Evolutionary conservation across 2,329 filamentous ascomycete genomes (phyloP).

Genomic region (Hortaea werneckii): DNA sequence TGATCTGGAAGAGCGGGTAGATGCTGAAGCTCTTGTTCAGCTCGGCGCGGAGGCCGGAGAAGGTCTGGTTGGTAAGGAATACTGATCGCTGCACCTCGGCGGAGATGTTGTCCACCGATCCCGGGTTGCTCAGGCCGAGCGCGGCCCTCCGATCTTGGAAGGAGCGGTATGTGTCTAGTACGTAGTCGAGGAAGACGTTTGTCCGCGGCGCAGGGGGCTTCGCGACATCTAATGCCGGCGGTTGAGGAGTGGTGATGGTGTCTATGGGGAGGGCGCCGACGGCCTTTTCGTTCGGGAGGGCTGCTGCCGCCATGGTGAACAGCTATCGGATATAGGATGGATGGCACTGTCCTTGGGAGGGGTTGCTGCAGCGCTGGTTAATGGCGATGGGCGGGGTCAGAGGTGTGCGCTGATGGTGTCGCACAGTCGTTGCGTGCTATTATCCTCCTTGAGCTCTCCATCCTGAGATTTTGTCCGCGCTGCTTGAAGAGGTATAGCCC

Average conservation of each 20-base stretch:
- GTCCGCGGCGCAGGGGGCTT: conserved; percentile 15
- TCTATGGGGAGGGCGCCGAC: conserved; percentile 10
- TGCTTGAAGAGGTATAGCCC: no score
- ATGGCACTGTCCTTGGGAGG: background rate
- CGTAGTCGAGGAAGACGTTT: conserved; percentile 20
- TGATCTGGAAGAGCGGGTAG: conserved; percentile 89
- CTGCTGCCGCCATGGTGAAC: conserved; percentile 7
- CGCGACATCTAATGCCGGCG: conserved; percentile 12
- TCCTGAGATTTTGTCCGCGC: no score
- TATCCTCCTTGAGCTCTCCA: no score
- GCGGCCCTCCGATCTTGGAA: conserved; percentile 80
- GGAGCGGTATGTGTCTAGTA: conserved; percentile 59
- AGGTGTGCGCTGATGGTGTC: no score
- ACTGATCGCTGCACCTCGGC: conserved; percentile 95
- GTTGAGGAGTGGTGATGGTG: conserved; percentile 6
- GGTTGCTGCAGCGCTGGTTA: no score
- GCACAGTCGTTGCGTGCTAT: no score
- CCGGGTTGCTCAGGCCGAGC: conserved; percentile 83
- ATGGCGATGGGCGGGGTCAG: no score
- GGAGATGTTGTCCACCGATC: conserved; percentile 78
- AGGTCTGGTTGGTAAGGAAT: conserved; percentile 92
- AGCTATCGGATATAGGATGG: background rate
- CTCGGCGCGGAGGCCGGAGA: conserved; percentile 90
- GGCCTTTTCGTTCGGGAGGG: conserved; percentile 16
- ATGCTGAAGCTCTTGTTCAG: conserved; percentile 94